Evolutionary conservation across 2,329 filamentous ascomycete genomes (phyloP).

Genomic region (Trichoderma semiorbis): DNA sequence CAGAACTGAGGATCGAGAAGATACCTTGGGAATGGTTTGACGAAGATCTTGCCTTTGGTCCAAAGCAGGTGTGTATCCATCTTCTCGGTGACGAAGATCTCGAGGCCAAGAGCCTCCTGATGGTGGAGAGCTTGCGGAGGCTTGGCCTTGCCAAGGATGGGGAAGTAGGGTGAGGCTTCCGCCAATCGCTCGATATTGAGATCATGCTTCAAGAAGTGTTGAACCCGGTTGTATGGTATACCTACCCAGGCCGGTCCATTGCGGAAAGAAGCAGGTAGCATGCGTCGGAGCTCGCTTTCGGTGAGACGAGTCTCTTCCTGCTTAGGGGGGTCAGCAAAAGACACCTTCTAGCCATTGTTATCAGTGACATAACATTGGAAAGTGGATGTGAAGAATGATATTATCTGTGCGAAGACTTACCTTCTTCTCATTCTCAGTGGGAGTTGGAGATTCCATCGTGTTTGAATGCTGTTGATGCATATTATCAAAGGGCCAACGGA

Average conservation of each 20-base stretch:
- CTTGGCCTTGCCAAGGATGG: neutral
- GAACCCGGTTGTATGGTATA: neutral
- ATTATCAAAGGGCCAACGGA: neutral
- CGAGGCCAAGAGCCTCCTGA: neutral
- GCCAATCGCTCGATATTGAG: neutral
- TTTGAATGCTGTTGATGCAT: neutral
- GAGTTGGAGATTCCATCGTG: neutral
- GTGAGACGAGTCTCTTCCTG: neutral
- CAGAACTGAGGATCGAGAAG: slow-evolving; percentile 7
- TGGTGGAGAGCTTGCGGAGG: slow-evolving; percentile 10
- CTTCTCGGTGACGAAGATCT: slow-evolving; percentile 4
- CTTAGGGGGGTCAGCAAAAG: neutral
- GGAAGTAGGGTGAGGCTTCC: neutral
- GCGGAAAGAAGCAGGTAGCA: slow-evolving; percentile 2
- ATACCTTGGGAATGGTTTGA: slow-evolving; percentile 16
- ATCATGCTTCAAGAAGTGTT: neutral
- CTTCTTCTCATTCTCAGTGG: neutral
- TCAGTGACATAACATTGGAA: neutral
- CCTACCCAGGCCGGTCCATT: neutral
- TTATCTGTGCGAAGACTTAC: neutral
- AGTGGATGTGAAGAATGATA: neutral
- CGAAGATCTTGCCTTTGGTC: neutral
- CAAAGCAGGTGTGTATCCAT: slow-evolving; percentile 16
- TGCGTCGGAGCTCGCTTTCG: neutral
- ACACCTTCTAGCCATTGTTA: neutral